Conservation (phyloP, 108 stramenopile species). For the Seminavis robusta region DNA sequence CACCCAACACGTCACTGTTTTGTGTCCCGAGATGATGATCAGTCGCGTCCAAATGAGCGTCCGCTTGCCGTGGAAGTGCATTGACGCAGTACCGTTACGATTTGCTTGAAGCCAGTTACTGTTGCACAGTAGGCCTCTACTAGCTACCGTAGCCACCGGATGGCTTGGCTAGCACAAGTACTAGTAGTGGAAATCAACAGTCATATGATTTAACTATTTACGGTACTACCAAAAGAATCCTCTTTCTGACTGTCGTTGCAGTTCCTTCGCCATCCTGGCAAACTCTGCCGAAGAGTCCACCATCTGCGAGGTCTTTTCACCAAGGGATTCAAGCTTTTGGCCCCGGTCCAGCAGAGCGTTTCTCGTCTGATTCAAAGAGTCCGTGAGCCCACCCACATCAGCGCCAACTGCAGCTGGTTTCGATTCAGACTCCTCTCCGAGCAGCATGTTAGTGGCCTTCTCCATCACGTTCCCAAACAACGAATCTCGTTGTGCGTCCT, state of each 20-base stretch:
- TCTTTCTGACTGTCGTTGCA: conserved; percentile 4
- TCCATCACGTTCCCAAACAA: conserved; percentile 47
- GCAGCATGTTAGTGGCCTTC: conserved; percentile 29
- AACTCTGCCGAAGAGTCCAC: conserved; percentile 73
- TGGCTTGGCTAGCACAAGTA: no score
- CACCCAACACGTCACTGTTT: no score
- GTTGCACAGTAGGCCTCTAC: no score
- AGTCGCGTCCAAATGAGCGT: no score
- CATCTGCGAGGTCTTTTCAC: conserved; percentile 70
- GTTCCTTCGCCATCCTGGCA: conserved; percentile 55
- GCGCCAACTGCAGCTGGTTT: no score
- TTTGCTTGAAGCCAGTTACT: no score
- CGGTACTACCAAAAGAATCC: conserved; percentile 9
- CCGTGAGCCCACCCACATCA: conserved; percentile 20
- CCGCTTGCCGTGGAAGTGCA: no score
- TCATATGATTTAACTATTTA: no score
- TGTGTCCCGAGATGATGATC: no score
- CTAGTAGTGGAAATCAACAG: no score
- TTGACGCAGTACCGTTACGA: no score
- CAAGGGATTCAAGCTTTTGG: conserved; percentile 59
- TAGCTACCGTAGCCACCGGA: no score
- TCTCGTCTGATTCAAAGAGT: conserved; percentile 43
- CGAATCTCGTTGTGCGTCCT: conserved; percentile 36
- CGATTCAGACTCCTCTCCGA: conserved; percentile 33
- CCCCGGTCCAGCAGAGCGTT: conserved; percentile 75